Evolutionary conservation across 345 rosid species (phyloP).

Genomic region (Citrus mangshanensis): DNA sequence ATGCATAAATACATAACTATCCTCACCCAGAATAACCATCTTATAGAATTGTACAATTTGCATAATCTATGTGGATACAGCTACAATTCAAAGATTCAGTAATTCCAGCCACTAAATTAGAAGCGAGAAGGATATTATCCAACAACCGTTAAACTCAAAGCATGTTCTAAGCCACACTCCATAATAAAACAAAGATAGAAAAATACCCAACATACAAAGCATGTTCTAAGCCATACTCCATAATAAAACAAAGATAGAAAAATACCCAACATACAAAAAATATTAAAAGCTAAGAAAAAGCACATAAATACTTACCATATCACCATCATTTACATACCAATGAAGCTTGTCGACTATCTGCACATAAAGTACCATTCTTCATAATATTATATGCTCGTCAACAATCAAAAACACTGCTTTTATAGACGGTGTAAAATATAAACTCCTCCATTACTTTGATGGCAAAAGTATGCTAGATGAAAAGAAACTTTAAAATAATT

Average conservation of each 20-base stretch:
- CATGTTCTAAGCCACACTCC: neutral
- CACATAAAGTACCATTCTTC: constrained; percentile 21
- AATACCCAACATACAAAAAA: neutral
- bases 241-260: neutral
- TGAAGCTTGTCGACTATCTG: constrained; percentile 89
- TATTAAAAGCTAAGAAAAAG: neutral
- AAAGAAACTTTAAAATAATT: neutral
- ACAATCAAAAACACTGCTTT: neutral
- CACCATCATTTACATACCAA: constrained; percentile 79
- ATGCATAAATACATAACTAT: neutral
- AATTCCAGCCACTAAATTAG: neutral
- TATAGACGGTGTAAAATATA: neutral
- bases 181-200: neutral
- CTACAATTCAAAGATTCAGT: neutral
- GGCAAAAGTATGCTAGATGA: neutral
- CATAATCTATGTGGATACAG: neutral
- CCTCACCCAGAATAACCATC: neutral
- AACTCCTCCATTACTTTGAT: neutral
- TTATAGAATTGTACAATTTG: neutral
- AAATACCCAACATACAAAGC: neutral
- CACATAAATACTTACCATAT: constrained; percentile 60
- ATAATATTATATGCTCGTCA: neutral
- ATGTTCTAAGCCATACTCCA: neutral
- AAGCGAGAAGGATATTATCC: neutral
- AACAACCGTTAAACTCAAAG: neutral